phyloP scores from a whole-genome alignment of 305 asterid genomes.

The Striga hermonthica region DNA sequence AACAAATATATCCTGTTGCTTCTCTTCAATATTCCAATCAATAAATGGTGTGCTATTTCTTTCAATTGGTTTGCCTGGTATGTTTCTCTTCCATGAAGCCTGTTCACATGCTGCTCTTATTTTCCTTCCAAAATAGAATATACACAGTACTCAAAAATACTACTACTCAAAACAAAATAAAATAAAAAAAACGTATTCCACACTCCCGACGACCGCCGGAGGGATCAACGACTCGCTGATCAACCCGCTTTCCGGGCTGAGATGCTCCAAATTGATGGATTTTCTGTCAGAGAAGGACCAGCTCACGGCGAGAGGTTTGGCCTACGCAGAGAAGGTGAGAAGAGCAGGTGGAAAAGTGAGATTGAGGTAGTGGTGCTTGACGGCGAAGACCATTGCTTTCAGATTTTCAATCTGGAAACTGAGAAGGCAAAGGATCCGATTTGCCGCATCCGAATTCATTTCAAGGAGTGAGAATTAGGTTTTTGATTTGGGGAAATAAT shows the following conservation, averaged over 20 bases:
- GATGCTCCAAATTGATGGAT: neutral
- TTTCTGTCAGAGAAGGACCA: constrained; percentile 2
- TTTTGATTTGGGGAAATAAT: neutral
- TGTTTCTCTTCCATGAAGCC: too few species aligned
- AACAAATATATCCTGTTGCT: too few species aligned
- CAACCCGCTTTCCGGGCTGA: constrained; percentile 1
- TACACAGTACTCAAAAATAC: too few species aligned
- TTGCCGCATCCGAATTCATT: constrained; percentile 1
- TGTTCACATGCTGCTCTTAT: too few species aligned
- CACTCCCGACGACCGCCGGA: constrained; percentile 1
- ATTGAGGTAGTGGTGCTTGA: constrained; percentile 16
- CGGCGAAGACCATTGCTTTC: constrained; percentile 19
- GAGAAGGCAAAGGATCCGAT: constrained; percentile 1
- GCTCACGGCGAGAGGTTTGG: neutral
- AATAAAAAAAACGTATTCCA: too few species aligned
- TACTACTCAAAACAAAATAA: too few species aligned
- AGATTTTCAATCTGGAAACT: neutral
- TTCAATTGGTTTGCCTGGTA: too few species aligned
- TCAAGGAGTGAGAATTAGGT: neutral
- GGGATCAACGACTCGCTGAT: constrained; percentile 3
- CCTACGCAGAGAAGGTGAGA: neutral
- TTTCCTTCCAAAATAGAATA: too few species aligned
- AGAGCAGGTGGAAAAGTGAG: constrained; percentile 18
- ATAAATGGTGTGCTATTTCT: too few species aligned
- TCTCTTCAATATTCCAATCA: too few species aligned